Evolutionary conservation across 495 filamentous ascomycete species (phyloP).

Genomic region (Penicillium fimorum): DNA sequence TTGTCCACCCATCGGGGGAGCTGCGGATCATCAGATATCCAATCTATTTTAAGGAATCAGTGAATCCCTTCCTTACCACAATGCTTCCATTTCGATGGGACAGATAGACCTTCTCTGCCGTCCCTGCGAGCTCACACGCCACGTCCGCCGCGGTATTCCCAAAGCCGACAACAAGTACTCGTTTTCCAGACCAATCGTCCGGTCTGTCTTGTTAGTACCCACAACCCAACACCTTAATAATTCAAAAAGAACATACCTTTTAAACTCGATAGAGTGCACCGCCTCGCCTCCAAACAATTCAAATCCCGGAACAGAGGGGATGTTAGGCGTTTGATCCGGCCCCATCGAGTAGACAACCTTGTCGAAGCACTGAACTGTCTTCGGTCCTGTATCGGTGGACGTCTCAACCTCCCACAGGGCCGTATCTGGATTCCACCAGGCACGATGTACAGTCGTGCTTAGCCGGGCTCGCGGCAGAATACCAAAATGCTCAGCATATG

Average conservation of each 20-base stretch:
- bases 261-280: conserved; percentile 26
- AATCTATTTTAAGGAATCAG: not conserved
- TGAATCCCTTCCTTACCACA: conserved; percentile 5
- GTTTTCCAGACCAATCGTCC: not conserved
- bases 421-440: not conserved
- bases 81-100: conserved; percentile 33
- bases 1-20: conserved; percentile 2
- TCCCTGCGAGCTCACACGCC: conserved; percentile 24
- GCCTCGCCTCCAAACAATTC: conserved; percentile 26
- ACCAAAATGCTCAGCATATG: not conserved
- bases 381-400: not conserved
- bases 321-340: conserved; percentile 15
- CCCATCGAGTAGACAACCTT: conserved; percentile 10
- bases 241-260: conserved; percentile 16
- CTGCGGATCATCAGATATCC: not conserved
- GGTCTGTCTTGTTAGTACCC: not conserved
- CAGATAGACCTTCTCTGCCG: conserved; percentile 30
- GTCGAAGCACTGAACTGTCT: not conserved
- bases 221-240: too few relatives aligned
- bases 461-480: not conserved
- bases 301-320: conserved; percentile 11
- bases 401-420: not conserved
- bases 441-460: not conserved
- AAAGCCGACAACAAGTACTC: conserved; percentile 13
- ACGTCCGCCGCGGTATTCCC: conserved; percentile 29